Evolutionary conservation across 169 alveolate species (phyloP).

Genomic region (Cryptosporidium viatorum): DNA sequence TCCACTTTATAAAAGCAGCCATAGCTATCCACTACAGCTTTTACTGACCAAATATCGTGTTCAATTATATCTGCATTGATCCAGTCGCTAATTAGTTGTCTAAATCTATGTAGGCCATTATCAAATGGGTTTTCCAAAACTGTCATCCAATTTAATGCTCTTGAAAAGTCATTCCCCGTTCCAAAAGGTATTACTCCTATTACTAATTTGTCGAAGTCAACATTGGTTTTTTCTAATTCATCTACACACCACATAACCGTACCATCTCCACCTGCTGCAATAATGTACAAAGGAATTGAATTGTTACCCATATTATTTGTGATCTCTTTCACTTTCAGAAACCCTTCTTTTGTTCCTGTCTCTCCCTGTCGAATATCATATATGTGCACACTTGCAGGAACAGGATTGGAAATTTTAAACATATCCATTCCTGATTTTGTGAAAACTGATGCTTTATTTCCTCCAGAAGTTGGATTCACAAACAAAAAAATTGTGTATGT

Average conservation of each 20-base stretch:
- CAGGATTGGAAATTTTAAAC: constrained; percentile 73
- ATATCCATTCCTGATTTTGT: constrained; percentile 80
- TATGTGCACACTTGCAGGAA: constrained; percentile 70
- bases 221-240: constrained; percentile 85
- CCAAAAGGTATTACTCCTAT: constrained; percentile 94
- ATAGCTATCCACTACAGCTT: constrained; percentile 84
- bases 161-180: constrained; percentile 95
- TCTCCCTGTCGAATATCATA: constrained; percentile 85
- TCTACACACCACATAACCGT: constrained; percentile 92
- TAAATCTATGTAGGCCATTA: constrained; percentile 83
- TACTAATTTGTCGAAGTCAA: constrained; percentile 82
- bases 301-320: constrained; percentile 11
- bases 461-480: constrained; percentile 89
- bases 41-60: constrained; percentile 92
- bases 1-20: constrained; percentile 83
- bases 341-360: constrained; percentile 85
- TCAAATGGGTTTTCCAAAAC: constrained; percentile 84
- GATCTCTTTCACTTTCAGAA: constrained; percentile 75
- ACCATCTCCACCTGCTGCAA: constrained; percentile 98
- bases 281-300: constrained; percentile 75
- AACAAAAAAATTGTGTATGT: constrained; percentile 79
- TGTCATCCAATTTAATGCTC: constrained; percentile 91
- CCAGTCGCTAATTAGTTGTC: constrained; percentile 82
- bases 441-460: constrained; percentile 84
- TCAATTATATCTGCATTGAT: constrained; percentile 82